These are phyloP conservation scores for Persicaria tinctoria DNA, from an alignment of 148 eudicot species.

Conservation along the genomic window DNA sequence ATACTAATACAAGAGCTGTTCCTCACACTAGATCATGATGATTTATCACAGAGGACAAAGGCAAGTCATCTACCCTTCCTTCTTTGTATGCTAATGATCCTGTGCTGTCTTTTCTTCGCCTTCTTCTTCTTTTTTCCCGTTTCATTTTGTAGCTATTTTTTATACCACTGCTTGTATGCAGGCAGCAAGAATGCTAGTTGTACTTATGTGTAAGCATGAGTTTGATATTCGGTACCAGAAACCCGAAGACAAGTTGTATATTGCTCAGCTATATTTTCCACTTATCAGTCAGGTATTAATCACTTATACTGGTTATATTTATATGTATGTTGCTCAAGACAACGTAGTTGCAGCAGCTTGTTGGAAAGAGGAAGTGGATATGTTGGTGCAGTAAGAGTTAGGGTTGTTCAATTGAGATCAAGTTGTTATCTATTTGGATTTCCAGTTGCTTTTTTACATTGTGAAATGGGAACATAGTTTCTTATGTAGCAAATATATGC, in stretches of 20 bases:
- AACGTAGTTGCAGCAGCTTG: neutral
- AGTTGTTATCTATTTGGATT: neutral
- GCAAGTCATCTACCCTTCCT: constrained; percentile 31
- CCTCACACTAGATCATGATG: constrained; percentile 98
- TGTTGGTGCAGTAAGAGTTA: neutral
- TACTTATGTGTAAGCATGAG: constrained; percentile 96
- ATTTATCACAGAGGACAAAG: constrained; percentile 75
- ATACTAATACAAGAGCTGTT: constrained; percentile 93
- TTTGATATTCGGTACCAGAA: constrained; percentile 95
- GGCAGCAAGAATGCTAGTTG: constrained; percentile 96
- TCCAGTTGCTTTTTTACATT: neutral
- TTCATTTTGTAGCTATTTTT: constrained; percentile 8
- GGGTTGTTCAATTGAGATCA: neutral
- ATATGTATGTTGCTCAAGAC: neutral
- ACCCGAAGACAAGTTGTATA: constrained; percentile 93
- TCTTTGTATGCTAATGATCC: neutral
- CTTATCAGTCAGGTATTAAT: constrained; percentile 81
- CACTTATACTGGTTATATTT: constrained; percentile 2
- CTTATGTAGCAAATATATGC: neutral
- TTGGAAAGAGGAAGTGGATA: neutral
- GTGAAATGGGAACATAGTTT: neutral
- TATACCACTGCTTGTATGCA: constrained; percentile 17
- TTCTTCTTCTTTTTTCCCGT: constrained; percentile 9
- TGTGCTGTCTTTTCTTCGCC: neutral
- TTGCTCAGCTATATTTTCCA: constrained; percentile 93